Conservation (phyloP, 257 asterid genomes). For the Scutellaria baicalensis region DNA sequence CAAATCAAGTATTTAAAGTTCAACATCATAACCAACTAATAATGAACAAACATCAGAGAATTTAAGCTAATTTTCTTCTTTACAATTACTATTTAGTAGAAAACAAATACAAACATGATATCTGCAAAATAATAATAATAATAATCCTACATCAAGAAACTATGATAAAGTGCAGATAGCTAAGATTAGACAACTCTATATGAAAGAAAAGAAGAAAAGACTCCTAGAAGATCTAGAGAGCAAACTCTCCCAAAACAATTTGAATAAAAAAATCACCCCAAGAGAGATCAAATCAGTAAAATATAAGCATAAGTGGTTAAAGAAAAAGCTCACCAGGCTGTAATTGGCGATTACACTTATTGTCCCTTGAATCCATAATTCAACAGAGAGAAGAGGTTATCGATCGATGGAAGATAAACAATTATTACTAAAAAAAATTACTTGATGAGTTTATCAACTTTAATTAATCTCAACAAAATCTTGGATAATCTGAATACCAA, state of each 20-base stretch:
- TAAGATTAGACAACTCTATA: neutral
- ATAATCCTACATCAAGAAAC: neutral
- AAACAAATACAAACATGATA: neutral
- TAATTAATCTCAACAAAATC: constrained; percentile 25
- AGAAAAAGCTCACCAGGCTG: constrained; percentile 34
- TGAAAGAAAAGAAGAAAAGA: neutral
- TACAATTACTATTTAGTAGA: neutral
- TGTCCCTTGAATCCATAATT: constrained; percentile 53
- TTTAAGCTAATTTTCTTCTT: neutral
- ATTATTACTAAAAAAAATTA: constrained; percentile 13
- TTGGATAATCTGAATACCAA: constrained; percentile 42
- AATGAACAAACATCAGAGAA: too few relatives aligned
- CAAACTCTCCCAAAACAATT: too few relatives aligned
- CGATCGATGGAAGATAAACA: constrained; percentile 2
- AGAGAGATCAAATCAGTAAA: neutral
- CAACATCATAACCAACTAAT: too few relatives aligned
- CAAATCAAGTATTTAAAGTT: too few relatives aligned
- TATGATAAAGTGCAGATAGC: neutral
- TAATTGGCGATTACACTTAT: constrained; percentile 57
- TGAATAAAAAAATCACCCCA: too few relatives aligned
- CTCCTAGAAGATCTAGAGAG: neutral
- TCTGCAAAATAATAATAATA: too few relatives aligned
- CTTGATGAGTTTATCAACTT: constrained; percentile 17
- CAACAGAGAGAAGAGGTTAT: neutral
- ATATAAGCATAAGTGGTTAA: neutral